Base-by-base conservation (phyloP, 768 basidiomycete species). In the Tulasnella sp. region DNA sequence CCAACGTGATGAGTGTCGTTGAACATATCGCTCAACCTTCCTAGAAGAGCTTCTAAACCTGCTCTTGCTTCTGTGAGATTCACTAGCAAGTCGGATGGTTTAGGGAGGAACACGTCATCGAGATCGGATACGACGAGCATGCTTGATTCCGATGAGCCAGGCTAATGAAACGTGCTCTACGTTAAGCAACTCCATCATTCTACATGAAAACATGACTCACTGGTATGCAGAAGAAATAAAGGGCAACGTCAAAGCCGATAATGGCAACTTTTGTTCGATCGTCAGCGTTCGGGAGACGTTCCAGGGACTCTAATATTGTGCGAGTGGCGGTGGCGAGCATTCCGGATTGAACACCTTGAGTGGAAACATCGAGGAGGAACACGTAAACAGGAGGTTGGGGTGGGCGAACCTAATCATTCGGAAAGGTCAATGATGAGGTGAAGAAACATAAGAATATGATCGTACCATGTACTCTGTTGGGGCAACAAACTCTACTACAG, bases 301-400 rank as follows among this genome's bases (percentile, higher is more conserved):
- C 92, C 54, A 99, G 71, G 60, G 82, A 92, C 67, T 98, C 95
- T 42, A 96, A 73, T 58, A 99, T 89, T 1, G 95, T 93, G 37
- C 93, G 79, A 5, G 91, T 95, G 16, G 95, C 95, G 53, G 92
- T 96, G 12, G 95, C 95, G 42, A 98, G 88, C 93, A 99, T 98
- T 39, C 92, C 91, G 37, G 87, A 87, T 67, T 90, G 84, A 37
- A 99, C 76, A 27, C 93, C 92, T 33, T 79, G 65, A 61, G 93
- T 87, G 62, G 88, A 89, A 58, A 98, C 91, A 62, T 99, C 95
- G 66, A 99, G 86, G 63, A 98, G 76, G 73, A 98, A 95, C 51
- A 93, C 76, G 65, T 93, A 98, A 46, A 95, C 89, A 15, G 92
- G 89, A 4, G 95, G 90, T 65, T 98, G 95, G 46, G 95, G 95